Evolutionary conservation across 1,284 basidiomycete species (phyloP).

Genomic region (Pholiota adiposa): DNA sequence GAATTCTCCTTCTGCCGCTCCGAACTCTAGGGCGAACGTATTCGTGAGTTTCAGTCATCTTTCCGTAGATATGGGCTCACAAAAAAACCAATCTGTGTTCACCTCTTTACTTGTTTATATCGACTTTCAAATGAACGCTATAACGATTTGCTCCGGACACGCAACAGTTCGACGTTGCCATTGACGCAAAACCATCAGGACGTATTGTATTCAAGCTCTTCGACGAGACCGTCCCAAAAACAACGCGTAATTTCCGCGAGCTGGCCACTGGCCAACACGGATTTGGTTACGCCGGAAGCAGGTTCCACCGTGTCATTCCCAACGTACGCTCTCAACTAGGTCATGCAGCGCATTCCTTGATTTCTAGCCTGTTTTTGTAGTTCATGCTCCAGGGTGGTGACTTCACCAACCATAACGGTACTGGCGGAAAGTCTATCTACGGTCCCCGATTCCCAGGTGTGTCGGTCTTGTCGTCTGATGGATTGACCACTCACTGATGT

Average conservation of each 20-base stretch:
- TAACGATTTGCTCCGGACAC: neutral
- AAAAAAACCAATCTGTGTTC: neutral
- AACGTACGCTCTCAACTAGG: constrained; percentile 28
- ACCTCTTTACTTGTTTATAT: neutral
- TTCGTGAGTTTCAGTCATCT: constrained; percentile 21
- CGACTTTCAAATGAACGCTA: neutral
- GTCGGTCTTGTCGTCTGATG: constrained; percentile 22
- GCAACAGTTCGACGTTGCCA: constrained; percentile 74
- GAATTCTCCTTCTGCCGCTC: constrained; percentile 19
- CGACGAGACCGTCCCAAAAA: constrained; percentile 73
- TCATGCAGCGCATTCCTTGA: neutral
- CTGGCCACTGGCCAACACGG: constrained; percentile 81
- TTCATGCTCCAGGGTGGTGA: constrained; percentile 90
- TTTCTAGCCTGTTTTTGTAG: constrained; percentile 34
- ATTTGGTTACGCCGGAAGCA: constrained; percentile 66
- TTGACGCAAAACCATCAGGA: constrained; percentile 70
- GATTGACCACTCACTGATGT: neutral
- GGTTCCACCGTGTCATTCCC: constrained; percentile 88
- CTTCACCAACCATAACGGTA: constrained; percentile 77
- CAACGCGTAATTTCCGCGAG: constrained; percentile 81
- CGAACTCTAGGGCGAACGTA: constrained; percentile 27
- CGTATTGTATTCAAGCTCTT: constrained; percentile 78
- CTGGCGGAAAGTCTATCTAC: constrained; percentile 92
- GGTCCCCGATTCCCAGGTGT: constrained; percentile 78
- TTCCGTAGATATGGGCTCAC: neutral